Percentiles rank a stretch among this genome's conserved stretches.
Evolutionary conservation across 257 asterid genomes (phyloP).

Genomic region (Coffea canephora): DNA sequence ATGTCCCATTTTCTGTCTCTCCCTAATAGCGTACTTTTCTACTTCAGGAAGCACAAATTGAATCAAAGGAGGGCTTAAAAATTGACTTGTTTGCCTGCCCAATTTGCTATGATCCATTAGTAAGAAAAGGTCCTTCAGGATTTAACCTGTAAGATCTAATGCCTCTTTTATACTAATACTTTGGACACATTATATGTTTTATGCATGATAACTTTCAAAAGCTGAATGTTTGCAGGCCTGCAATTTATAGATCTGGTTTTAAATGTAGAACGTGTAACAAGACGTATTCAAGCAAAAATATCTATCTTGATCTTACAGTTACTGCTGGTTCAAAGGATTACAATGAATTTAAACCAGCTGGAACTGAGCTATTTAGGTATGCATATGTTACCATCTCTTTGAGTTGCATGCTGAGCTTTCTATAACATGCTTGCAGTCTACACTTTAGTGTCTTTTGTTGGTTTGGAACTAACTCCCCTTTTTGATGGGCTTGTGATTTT

Average conservation of each 20-base stretch:
- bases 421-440: background rate
- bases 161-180: background rate
- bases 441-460: background rate
- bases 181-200: background rate
- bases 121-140: slow-evolving; percentile 91
- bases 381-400: background rate
- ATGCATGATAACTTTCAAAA: slow-evolving; percentile 14
- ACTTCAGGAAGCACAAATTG: slow-evolving; percentile 52
- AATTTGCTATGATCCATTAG: slow-evolving; percentile 78
- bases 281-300: slow-evolving; percentile 84
- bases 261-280: slow-evolving; percentile 79
- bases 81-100: slow-evolving; percentile 85
- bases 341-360: slow-evolving; percentile 64
- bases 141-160: slow-evolving; percentile 71
- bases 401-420: background rate
- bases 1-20: background rate
- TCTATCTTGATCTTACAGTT: slow-evolving; percentile 87
- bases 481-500: background rate
- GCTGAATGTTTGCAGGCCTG: slow-evolving; percentile 54
- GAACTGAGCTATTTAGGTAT: slow-evolving; percentile 96
- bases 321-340: slow-evolving; percentile 84
- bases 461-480: background rate
- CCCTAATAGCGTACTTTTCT: background rate
- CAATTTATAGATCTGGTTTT: slow-evolving; percentile 89
- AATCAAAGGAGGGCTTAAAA: slow-evolving; percentile 33